These are phyloP conservation scores for Alternaria sp. DNA, from an alignment of 2,329 filamentous ascomycete genomes.

Conservation along the genomic window DNA sequence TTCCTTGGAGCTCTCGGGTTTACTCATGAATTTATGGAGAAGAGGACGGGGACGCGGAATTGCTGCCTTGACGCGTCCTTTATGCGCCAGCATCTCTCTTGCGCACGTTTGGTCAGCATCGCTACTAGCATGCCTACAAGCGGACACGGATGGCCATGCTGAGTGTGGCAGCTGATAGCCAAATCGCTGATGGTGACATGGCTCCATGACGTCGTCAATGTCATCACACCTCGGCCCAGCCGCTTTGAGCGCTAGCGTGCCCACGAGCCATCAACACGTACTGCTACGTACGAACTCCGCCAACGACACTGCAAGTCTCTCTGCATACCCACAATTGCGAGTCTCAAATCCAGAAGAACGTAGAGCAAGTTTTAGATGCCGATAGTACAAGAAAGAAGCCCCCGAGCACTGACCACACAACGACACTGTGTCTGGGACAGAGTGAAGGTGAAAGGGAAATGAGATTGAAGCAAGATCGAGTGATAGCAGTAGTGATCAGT, in stretches of 20 bases:
- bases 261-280: neutral
- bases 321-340: neutral
- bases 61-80: conserved; percentile 2
- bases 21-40: neutral
- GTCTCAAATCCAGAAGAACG: no score
- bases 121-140: neutral
- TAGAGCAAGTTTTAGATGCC: neutral
- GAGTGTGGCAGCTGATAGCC: neutral
- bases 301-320: neutral
- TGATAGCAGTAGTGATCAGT: neutral
- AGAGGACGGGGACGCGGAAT: neutral
- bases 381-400: neutral
- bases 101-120: neutral
- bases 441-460: conserved; percentile 1
- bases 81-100: neutral
- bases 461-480: neutral
- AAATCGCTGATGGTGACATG: neutral
- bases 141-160: neutral
- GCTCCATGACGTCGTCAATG: neutral
- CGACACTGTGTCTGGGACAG: neutral
- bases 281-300: neutral
- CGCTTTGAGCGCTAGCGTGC: neutral
- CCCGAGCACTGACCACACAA: neutral
- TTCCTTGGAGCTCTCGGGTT: neutral
- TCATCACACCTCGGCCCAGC: neutral